Conservation (phyloP, 768 basidiomycete genomes). For the Cyathus striatus region DNA sequence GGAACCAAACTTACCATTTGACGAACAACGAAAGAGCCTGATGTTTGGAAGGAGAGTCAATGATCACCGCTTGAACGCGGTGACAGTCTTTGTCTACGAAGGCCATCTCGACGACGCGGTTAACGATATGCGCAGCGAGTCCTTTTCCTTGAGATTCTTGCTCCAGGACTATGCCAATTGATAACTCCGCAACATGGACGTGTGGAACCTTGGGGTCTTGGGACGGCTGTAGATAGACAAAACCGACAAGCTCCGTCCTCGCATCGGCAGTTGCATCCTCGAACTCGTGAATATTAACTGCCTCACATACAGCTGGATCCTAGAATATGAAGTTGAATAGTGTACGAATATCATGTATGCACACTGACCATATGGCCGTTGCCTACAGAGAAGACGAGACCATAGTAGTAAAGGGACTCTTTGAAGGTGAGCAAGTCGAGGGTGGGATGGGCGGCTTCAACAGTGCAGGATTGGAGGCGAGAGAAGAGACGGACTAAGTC, state of each 20-base stretch:
- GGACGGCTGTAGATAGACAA: conserved; percentile 35
- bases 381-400: no score
- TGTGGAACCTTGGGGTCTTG: conserved; percentile 19
- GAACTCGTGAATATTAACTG: no score
- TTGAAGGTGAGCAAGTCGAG: conserved; percentile 39
- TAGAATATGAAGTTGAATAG: no score
- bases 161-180: conserved; percentile 49
- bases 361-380: no score
- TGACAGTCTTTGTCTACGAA: conserved; percentile 42
- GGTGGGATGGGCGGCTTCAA: conserved; percentile 31
- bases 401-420: conserved; percentile 23
- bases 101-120: conserved; percentile 37
- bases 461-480: conserved; percentile 33
- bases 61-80: conserved; percentile 47
- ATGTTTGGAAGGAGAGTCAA: conserved; percentile 39
- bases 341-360: neutral
- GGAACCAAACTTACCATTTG: conserved; percentile 17
- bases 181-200: conserved; percentile 37
- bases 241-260: conserved; percentile 21
- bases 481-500: conserved; percentile 27
- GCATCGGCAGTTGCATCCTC: neutral
- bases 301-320: no score
- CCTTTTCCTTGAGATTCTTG: conserved; percentile 31
- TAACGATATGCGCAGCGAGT: conserved; percentile 41
- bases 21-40: conserved; percentile 44